A percentile compares a stretch with the other conserved stretches of the same genome.
Evolutionary conservation across 169 alveolate genomes (phyloP).

Genomic region (Theileria sp.): DNA sequence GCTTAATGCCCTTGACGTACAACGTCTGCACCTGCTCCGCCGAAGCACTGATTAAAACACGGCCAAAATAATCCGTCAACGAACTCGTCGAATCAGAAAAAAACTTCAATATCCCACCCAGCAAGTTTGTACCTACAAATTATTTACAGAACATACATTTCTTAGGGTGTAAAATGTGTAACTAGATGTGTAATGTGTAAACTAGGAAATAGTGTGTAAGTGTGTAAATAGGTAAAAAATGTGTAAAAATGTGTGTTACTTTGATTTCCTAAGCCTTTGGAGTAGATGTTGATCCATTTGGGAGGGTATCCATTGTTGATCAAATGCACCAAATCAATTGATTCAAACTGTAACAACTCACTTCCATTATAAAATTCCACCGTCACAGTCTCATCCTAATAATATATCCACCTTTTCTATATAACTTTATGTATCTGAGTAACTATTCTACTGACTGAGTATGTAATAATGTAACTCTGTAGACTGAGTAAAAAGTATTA

Average conservation of each 20-base stretch:
- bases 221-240: too few relatives aligned
- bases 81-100: slow-evolving; percentile 55
- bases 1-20: slow-evolving; percentile 50
- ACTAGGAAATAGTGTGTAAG: too few relatives aligned
- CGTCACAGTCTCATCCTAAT: slow-evolving; percentile 70
- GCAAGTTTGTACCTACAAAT: background rate
- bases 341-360: slow-evolving; percentile 40
- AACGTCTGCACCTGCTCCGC: slow-evolving; percentile 62
- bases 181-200: too few relatives aligned
- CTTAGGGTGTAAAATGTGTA: background rate
- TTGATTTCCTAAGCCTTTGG: background rate
- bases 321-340: slow-evolving; percentile 48
- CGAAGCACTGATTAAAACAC: slow-evolving; percentile 58
- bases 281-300: slow-evolving; percentile 66
- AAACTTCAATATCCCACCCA: slow-evolving; percentile 21
- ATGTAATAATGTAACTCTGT: background rate
- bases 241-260: background rate
- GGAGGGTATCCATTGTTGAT: slow-evolving; percentile 52
- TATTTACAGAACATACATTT: background rate
- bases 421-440: slow-evolving; percentile 15
- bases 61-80: slow-evolving; percentile 64
- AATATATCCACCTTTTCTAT: background rate
- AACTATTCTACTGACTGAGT: slow-evolving; percentile 32
- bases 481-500: background rate
- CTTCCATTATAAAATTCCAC: slow-evolving; percentile 70